Evolutionary conservation across 208 protist genomes (phyloP).

Genomic region (Naegleria gruberi): DNA sequence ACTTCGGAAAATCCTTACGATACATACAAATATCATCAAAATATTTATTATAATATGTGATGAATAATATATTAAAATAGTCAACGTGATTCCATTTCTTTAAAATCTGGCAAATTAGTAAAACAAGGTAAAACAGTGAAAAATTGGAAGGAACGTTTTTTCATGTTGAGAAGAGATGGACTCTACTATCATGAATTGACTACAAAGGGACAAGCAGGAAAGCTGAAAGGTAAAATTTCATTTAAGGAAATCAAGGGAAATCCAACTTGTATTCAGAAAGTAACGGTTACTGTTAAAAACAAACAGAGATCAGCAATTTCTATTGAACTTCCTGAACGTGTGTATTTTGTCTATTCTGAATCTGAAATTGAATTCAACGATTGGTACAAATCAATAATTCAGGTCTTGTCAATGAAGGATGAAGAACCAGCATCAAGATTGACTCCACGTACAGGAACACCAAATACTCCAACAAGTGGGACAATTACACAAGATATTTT

Average conservation of each 20-base stretch:
- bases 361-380: neutral
- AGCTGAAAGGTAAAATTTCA: neutral
- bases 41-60: neutral
- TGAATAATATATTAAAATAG: neutral
- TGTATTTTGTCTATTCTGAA: neutral
- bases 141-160: neutral
- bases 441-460: neutral
- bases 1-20: neutral
- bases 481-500: neutral
- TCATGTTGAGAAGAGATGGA: neutral
- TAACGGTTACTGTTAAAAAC: neutral
- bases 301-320: neutral
- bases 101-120: neutral
- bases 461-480: neutral
- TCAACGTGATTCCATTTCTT: neutral
- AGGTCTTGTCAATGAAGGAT: neutral
- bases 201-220: neutral
- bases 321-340: neutral
- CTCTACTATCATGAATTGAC: constrained; percentile 1
- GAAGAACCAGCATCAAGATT: neutral
- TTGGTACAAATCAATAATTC: neutral
- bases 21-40: neutral
- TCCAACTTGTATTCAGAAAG: neutral
- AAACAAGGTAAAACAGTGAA: neutral
- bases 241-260: neutral